Conservation (phyloP, 116 monocot genomes). For the Posidonia oceanica region DNA sequence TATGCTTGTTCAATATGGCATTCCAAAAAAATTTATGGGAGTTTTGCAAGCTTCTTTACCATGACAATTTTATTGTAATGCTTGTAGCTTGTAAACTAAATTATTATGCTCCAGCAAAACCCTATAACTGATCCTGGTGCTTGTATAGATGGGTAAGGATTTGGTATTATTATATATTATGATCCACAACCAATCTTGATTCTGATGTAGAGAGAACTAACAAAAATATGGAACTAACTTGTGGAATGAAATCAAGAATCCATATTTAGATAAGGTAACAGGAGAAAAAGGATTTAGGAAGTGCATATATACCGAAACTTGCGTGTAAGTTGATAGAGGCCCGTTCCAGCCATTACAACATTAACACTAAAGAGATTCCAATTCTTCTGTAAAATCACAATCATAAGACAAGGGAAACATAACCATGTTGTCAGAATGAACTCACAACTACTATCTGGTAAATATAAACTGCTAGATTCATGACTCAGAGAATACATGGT, state of each 20-base stretch:
- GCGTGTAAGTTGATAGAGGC: conserved; percentile 44
- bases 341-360: conserved; percentile 54
- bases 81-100: too few relatives aligned
- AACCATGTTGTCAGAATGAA: background rate
- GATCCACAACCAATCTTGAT: background rate
- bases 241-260: background rate
- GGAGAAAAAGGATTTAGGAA: background rate
- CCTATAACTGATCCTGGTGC: too few relatives aligned
- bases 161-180: background rate
- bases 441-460: too few relatives aligned
- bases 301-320: conserved; percentile 35
- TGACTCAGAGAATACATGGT: too few relatives aligned
- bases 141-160: too few relatives aligned
- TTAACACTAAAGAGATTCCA: conserved; percentile 67
- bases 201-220: background rate
- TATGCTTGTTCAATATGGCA: too few relatives aligned
- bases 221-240: background rate
- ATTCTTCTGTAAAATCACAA: conserved; percentile 35
- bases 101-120: too few relatives aligned
- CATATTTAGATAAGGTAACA: background rate
- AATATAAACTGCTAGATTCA: too few relatives aligned
- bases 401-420: background rate
- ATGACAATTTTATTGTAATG: too few relatives aligned
- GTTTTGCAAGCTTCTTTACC: too few relatives aligned
- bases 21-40: too few relatives aligned